Percentiles rank a stretch among this genome's conserved stretches.
These are phyloP conservation scores for Shiraia sp. DNA, from an alignment of 2,329 filamentous ascomycete genomes.

Conservation along the genomic window DNA sequence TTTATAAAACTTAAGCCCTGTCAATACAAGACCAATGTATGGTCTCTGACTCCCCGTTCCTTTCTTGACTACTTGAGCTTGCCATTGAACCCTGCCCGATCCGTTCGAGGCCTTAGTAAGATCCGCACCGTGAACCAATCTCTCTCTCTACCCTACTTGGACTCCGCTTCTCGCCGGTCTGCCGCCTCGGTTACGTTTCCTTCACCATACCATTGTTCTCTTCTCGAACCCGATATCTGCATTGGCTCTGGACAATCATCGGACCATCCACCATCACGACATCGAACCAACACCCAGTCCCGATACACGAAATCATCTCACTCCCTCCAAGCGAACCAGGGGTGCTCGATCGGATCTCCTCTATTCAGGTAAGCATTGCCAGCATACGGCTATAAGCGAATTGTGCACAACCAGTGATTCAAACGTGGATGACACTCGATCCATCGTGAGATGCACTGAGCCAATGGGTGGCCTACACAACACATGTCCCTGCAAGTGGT, in stretches of 20 bases:
- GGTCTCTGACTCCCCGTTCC: conserved; percentile 4
- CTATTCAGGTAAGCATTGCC: conserved; percentile 22
- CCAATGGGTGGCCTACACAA: conserved; percentile 1
- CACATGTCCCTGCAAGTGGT: not conserved
- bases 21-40: conserved; percentile 20
- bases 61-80: conserved; percentile 6
- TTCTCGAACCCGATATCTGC: too few species aligned
- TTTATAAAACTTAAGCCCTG: conserved; percentile 8
- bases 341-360: conserved; percentile 5
- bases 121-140: conserved; percentile 1
- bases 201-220: not conserved
- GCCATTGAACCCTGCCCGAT: conserved; percentile 8
- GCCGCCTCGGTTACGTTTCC: not conserved
- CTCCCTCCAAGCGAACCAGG: conserved; percentile 1
- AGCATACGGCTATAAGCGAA: conserved; percentile 15
- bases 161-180: conserved; percentile 1
- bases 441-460: not conserved
- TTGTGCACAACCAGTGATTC: conserved; percentile 4
- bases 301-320: not conserved
- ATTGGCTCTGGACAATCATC: too few species aligned
- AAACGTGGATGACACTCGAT: conserved; percentile 3
- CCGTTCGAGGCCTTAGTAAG: conserved; percentile 1
- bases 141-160: conserved; percentile 1
- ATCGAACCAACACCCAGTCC: too few species aligned
- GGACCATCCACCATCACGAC: too few species aligned